phyloP scores from a whole-genome alignment of 2,329 filamentous ascomycete species.

The Laburnicola sp. region DNA sequence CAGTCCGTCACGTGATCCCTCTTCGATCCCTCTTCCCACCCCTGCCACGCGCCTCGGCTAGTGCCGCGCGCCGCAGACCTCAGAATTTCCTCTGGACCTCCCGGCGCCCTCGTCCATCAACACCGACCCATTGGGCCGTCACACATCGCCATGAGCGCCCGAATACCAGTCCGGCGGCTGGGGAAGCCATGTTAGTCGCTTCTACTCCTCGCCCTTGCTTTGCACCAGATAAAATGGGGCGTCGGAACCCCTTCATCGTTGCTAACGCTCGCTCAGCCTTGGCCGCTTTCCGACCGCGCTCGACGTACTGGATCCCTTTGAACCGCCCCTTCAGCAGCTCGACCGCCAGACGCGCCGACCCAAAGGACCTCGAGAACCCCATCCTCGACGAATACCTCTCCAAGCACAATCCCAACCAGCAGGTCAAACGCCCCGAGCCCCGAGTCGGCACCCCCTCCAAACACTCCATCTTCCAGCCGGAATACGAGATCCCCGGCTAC shows the following conservation, averaged over 20 bases:
- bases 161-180: conserved; percentile 65
- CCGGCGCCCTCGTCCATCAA: conserved; percentile 20
- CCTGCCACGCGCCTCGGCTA: conserved; percentile 19
- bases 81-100: conserved; percentile 23
- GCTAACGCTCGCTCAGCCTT: conserved; percentile 20
- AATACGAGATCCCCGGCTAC: conserved; percentile 32
- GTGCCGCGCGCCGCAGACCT: conserved; percentile 11
- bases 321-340: conserved; percentile 22
- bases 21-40: background rate
- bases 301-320: conserved; percentile 18
- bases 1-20: background rate
- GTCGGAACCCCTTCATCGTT: background rate
- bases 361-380: conserved; percentile 50
- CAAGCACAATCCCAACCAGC: conserved; percentile 16
- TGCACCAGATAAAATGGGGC: background rate
- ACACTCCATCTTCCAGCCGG: conserved; percentile 28
- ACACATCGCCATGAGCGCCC: conserved; percentile 62
- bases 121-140: conserved; percentile 28
- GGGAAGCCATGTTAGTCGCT: conserved; percentile 59
- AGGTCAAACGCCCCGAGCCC: conserved; percentile 12
- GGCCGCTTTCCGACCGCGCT: conserved; percentile 26
- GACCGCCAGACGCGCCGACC: background rate
- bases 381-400: conserved; percentile 64
- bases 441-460: conserved; percentile 24
- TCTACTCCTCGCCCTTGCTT: background rate